phyloP scores from a whole-genome alignment of 2,329 filamentous ascomycete genomes.

The Hypoxylon sp. region DNA sequence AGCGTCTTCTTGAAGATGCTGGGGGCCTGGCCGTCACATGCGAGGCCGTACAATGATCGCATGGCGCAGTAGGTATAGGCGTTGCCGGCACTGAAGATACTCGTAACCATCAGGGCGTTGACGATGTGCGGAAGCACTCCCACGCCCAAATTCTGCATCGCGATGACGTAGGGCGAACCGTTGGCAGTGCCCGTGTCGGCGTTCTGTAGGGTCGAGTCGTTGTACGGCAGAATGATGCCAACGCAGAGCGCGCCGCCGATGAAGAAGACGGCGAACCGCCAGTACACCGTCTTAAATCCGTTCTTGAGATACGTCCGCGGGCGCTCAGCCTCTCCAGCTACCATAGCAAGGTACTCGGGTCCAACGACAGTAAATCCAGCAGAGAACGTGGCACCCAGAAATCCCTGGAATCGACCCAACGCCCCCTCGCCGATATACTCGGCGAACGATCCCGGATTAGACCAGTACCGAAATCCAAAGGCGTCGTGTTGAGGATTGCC shows the following conservation, averaged over 20 bases:
- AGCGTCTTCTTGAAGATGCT: slow-evolving; percentile 62
- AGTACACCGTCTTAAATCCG: slow-evolving; percentile 72
- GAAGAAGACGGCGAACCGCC: slow-evolving; percentile 71
- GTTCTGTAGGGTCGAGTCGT: slow-evolving; percentile 63
- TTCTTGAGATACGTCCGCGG: slow-evolving; percentile 66
- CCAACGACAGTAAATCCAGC: slow-evolving; percentile 68
- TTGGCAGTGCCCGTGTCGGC: slow-evolving; percentile 59
- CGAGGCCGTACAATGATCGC: slow-evolving; percentile 66
- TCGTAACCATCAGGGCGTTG: slow-evolving; percentile 67
- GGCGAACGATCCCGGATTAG: slow-evolving; percentile 66
- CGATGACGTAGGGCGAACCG: slow-evolving; percentile 63
- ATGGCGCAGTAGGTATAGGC: slow-evolving; percentile 69
- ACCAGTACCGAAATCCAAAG: slow-evolving; percentile 76
- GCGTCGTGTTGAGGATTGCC: slow-evolving; percentile 75
- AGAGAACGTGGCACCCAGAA: slow-evolving; percentile 65
- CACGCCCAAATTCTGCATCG: slow-evolving; percentile 65
- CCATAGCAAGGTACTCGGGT: slow-evolving; percentile 66
- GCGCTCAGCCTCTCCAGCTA: slow-evolving; percentile 61
- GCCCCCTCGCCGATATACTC: slow-evolving; percentile 65
- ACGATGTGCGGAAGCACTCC: slow-evolving; percentile 64
- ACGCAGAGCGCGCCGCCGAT: slow-evolving; percentile 69
- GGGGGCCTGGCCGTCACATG: slow-evolving; percentile 63
- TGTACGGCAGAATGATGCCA: slow-evolving; percentile 68
- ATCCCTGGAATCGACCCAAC: slow-evolving; percentile 71
- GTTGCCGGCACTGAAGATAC: slow-evolving; percentile 68